Conservation (phyloP, 2,329 filamentous ascomycete genomes). For the Aspergillus sp. region DNA sequence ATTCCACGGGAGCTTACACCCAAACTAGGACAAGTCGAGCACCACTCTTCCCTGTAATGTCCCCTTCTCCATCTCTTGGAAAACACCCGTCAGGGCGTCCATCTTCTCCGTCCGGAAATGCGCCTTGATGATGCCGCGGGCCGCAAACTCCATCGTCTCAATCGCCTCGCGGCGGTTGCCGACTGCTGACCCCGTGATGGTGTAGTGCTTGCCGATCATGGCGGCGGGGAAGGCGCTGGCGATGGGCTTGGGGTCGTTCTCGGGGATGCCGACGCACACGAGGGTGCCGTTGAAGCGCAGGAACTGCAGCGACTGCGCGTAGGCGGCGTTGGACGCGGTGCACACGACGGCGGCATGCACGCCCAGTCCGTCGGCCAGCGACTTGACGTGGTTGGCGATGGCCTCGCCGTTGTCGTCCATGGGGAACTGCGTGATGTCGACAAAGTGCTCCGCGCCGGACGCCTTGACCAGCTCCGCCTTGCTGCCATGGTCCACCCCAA, state of each 20-base stretch:
- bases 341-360: constrained; percentile 62
- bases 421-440: constrained; percentile 57
- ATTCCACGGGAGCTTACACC: neutral
- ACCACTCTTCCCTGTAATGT: constrained; percentile 49
- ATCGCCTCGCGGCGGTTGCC: constrained; percentile 53
- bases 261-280: constrained; percentile 54
- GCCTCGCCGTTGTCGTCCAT: constrained; percentile 47
- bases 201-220: constrained; percentile 44
- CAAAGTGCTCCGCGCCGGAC: constrained; percentile 65
- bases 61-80: constrained; percentile 46
- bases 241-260: constrained; percentile 46
- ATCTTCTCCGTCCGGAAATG: constrained; percentile 48
- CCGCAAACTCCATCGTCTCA: constrained; percentile 49
- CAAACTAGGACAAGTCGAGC: constrained; percentile 38
- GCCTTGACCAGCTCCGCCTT: constrained; percentile 59
- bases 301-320: constrained; percentile 49
- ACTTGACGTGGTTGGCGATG: constrained; percentile 56
- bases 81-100: constrained; percentile 47
- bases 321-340: constrained; percentile 51
- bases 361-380: constrained; percentile 57
- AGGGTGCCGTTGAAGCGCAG: constrained; percentile 51
- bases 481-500: constrained; percentile 63
- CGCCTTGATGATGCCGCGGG: constrained; percentile 48
- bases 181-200: constrained; percentile 52
- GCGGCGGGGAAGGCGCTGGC: constrained; percentile 42